Base-by-base conservation (phyloP, 2,329 filamentous ascomycete species). In the Pseudopithomyces maydicus region DNA sequence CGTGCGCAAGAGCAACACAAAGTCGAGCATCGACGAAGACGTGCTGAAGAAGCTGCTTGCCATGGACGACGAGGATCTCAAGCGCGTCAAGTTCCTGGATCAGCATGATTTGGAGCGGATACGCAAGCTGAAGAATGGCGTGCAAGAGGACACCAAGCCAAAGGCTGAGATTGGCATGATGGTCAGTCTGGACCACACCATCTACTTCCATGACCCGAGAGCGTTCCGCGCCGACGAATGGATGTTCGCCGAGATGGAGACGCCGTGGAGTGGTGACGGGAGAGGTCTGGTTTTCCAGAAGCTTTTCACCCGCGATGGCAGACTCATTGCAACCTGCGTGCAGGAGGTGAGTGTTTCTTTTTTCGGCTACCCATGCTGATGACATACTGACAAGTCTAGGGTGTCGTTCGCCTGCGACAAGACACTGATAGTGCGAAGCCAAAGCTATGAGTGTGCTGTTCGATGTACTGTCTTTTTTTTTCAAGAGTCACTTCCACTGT, bases 201-300 rank as follows among this genome's bases (percentile, higher is more conserved):
- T 84, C 43, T 83, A 84, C 65, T 84, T 84, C 68, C 82, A 84
- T 61, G 76, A 77, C 48, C 80, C 80, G n/a, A 73, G 77, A 32
- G 75, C 71, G 17, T 83, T 83, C 66, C 70, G 78, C 35, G 81
- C 81, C 35, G 82, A 84, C 54, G 81, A 92, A 75, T 93, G 90
- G 90, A 89, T 92, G 84, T 87, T 91, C 65, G 85, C 83, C 19
- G 90, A 93, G 79, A 91, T 91, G 84, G 85, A 90, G 76, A 91
- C 86, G 54, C 90, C 90, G 0, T 95, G 91, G 90, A 84, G 88
- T 2, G 90, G 88, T 1, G 89, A 92, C 67, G 90, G 90, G 3
- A 82, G 91, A 57, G 91, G 90, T 0, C 81, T 94, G 17, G 91
- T 94, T 39, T 85, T 84, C 65, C 90, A 92, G 80, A 84, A 85